These are phyloP conservation scores for Barnettozyma sucrosica DNA, from an alignment of 805 yeast species.

Conservation along the genomic window DNA sequence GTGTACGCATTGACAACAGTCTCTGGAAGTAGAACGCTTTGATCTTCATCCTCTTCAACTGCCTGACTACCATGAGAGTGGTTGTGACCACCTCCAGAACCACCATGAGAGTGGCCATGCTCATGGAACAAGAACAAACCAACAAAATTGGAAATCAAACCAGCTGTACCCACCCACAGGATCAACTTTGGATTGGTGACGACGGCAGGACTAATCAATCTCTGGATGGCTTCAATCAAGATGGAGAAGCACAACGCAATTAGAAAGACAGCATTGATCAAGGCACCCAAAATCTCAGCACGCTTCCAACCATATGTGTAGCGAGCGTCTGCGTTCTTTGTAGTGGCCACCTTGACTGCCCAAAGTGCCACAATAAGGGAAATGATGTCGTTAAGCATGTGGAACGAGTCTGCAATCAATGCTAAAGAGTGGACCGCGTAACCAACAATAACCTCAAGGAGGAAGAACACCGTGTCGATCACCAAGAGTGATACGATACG, in stretches of 20 bases:
- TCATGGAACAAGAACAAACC: constrained; percentile 90
- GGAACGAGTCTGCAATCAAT: constrained; percentile 92
- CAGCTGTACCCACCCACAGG: constrained; percentile 75
- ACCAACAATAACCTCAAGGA: constrained; percentile 79
- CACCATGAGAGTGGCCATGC: constrained; percentile 55
- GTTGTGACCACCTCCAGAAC: constrained; percentile 31
- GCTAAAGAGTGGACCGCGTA: constrained; percentile 93
- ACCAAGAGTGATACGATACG: constrained; percentile 66
- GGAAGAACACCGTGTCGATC: constrained; percentile 77
- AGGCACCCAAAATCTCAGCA: constrained; percentile 94
- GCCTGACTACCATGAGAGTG: constrained; percentile 29
- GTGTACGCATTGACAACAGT: constrained; percentile 35
- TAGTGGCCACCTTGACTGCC: constrained; percentile 91
- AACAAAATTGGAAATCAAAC: constrained; percentile 72
- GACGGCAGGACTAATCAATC: constrained; percentile 74
- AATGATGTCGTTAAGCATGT: constrained; percentile 92
- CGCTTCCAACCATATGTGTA: constrained; percentile 98
- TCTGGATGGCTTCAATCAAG: constrained; percentile 85
- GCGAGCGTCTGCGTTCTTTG: constrained; percentile 73
- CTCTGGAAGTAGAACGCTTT: constrained; percentile 38
- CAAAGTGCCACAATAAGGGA: constrained; percentile 86
- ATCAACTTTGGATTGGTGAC: constrained; percentile 81
- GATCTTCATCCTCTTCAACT: constrained; percentile 18
- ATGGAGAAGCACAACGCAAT: constrained; percentile 91
- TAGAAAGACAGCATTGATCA: constrained; percentile 87